Evolutionary conservation across 148 eudicot species (phyloP), one percentile per base, ranked within the genome.

Genomic region (Mesembryanthemum crystallinum): DNA sequence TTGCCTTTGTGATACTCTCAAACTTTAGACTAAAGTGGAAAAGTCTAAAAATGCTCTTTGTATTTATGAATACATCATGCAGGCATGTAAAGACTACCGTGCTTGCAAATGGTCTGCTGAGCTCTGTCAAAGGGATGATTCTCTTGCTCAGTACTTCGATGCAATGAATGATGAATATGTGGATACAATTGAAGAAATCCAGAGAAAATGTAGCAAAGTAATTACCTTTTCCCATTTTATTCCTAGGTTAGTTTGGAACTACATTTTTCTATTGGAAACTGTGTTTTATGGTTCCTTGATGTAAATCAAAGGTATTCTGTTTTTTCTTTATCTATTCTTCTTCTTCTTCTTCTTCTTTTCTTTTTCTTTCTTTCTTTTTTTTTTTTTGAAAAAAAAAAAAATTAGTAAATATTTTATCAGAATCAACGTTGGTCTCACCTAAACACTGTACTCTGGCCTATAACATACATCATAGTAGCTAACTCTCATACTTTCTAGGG

Each of bases 71-170:
- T 54, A 18, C 28, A 3, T 3, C 13, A 24, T 77, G 69, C 58
- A 87, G 93, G 91, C 78, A 23, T 89, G 93, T 72, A 89, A 88
- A 75, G 93, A 89, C 82, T 89, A 81, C 77, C 91, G 84, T 77
- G 93, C 84, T 20, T 89, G 93, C 83, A 89, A 70, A 77, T 87
- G 93, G 93, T 83, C 91, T 49, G 80, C 78, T 60, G 88, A 81
- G 80, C 82, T 89, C 62, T 52, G 67, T 73, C 79, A 74, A 10
- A 75, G 76, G 67, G 83, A 83, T 51, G 75, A 74, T 65, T 86
- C 89, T 67, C 88, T 89, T 82, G 91, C 91, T 60, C 72, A 74
- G 73, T 79, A 83, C 64, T 89, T 89, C 67, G 90, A 89, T 77
- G 77, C 77, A 55, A 80, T 89, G 89, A 89, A 89, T 80, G 88